Conservation (phyloP, 179 eudicot species). For the Vitellaria paradoxa region DNA sequence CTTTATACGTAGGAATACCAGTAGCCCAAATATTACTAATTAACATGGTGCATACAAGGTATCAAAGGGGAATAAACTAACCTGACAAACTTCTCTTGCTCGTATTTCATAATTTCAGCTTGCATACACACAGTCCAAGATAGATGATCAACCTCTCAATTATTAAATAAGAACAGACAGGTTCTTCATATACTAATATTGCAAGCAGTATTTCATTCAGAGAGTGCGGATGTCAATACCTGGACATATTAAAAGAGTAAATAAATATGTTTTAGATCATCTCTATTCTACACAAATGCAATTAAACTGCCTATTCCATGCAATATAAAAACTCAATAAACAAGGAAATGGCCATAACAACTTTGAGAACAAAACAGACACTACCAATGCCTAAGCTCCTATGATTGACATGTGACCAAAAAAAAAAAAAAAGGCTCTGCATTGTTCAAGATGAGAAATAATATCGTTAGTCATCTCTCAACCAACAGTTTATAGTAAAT, state of each 20-base stretch:
- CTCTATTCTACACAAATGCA: neutral
- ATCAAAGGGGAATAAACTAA: slow-evolving; percentile 11
- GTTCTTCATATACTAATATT: slow-evolving; percentile 12
- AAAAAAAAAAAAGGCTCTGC: too few relatives aligned
- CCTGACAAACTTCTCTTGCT: slow-evolving; percentile 36
- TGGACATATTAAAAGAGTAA: neutral
- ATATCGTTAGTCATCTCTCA: too few relatives aligned
- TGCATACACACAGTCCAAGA: neutral
- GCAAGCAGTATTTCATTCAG: neutral
- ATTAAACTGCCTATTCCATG: neutral
- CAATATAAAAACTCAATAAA: neutral
- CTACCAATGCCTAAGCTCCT: too few relatives aligned
- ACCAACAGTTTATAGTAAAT: too few relatives aligned
- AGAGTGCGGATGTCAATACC: slow-evolving; percentile 1
- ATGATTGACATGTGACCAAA: too few relatives aligned
- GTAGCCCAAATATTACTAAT: neutral
- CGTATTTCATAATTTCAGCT: slow-evolving; percentile 18
- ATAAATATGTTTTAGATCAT: too few relatives aligned
- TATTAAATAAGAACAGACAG: neutral
- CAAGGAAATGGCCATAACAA: neutral
- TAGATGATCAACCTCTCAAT: slow-evolving; percentile 3
- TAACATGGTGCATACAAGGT: neutral
- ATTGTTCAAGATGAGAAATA: too few relatives aligned
- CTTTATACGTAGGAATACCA: neutral
- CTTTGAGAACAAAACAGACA: neutral